Conservation (phyloP, 257 asterid genomes). For the Craterostigma plantagineum region DNA sequence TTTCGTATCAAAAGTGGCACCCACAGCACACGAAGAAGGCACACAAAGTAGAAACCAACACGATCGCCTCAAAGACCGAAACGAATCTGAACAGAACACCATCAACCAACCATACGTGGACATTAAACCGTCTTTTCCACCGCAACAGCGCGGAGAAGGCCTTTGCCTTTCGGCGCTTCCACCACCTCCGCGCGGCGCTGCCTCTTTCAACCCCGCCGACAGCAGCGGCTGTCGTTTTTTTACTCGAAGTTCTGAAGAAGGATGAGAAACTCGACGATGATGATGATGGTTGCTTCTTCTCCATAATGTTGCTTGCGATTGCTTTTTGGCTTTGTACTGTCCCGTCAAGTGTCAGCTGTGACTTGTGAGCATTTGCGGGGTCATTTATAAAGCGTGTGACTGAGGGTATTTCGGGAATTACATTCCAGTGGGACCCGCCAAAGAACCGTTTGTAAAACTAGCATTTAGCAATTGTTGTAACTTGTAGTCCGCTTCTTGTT, state of each 20-base stretch:
- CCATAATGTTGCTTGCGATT: no score
- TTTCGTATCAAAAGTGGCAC: constrained; percentile 34
- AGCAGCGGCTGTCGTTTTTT: constrained; percentile 6
- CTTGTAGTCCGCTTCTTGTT: no score
- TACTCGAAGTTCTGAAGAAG: constrained; percentile 20
- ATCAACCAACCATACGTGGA: constrained; percentile 30
- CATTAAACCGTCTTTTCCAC: constrained; percentile 24
- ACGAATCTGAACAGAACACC: constrained; percentile 25
- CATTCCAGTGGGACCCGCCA: no score
- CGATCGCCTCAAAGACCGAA: constrained; percentile 24
- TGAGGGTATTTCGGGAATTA: no score
- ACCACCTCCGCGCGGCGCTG: constrained; percentile 12
- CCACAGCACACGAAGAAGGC: constrained; percentile 41
- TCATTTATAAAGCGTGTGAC: no score
- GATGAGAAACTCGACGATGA: constrained; percentile 8
- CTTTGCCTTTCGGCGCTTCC: no score
- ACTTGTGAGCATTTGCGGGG: no score
- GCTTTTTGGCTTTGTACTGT: no score
- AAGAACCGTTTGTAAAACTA: no score
- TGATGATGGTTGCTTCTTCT: constrained; percentile 8
- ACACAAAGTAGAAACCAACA: constrained; percentile 18
- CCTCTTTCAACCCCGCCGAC: not conserved
- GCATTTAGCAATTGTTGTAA: no score
- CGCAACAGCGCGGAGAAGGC: no score
- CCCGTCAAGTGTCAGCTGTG: no score